Evolutionary conservation across 371 early-diverging fungal genomes (phyloP), one percentile per base, ranked within the genome.

Genomic region (Capillidium heterosporum): DNA sequence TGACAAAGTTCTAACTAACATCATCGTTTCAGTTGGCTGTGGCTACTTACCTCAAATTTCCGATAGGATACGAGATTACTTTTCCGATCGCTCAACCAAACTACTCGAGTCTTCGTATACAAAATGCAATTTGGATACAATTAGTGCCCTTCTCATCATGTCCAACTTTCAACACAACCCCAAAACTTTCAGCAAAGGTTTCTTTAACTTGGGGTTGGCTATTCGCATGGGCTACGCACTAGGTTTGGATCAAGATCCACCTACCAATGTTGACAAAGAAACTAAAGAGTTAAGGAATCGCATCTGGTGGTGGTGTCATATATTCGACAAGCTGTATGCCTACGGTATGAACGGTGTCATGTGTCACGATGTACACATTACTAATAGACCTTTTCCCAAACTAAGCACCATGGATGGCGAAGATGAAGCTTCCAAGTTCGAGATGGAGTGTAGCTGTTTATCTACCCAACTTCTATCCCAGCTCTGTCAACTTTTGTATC

Each of bases 281-380:
- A 21, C 8, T 11, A 29, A 7, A 15, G 50, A 50, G 32, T 15
- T 50, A 17, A 21, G 50, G 27, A 21, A 29, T 29, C 21, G 50
- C 8, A 15, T 50, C 7, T 50, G 50, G 50, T 50, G 21, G 21
- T 50, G 32, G 17, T 17, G 21, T 17, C 50, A 50, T 32, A 50
- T 50, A 17, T 29, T 50, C 2, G 50, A 50, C 29, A 50, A 50
- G 29, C 50, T 50, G n/a, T 50, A 50, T 29, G 21, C 50, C 50
- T 50, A 26, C 50, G 29, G 50, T 32, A 17, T 50, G 17, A 50
- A 50, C 29, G 27, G 50, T 7, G 27, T 29, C 32, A 26, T 21
- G 50, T 26, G 13, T 10, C 21, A 26, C 2, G 50, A 50, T 32
- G n/a, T n/a, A n/a, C n/a, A n/a, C n/a, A n/a, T n/a, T n/a, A n/a